These are phyloP conservation scores for Fennellomyces sp. DNA, from an alignment of 371 early-diverging fungal species.

Conservation along the genomic window DNA sequence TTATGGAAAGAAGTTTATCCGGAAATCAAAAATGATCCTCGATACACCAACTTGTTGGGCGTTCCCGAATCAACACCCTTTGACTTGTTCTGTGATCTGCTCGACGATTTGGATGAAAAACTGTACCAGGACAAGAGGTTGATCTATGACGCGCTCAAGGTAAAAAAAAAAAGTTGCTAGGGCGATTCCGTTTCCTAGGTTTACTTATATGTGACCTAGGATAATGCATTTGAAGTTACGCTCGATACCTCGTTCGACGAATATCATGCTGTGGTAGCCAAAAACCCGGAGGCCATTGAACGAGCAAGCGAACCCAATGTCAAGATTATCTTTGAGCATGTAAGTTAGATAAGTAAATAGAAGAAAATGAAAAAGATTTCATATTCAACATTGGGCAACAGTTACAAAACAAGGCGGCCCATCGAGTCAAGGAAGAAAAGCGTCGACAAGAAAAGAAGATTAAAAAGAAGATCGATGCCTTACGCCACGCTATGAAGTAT, in stretches of 20 bases:
- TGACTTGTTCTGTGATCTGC: constrained; percentile 90
- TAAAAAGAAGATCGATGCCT: constrained; percentile 74
- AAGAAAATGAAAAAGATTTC: background rate
- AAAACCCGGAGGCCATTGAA: constrained; percentile 28
- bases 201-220: constrained; percentile 16
- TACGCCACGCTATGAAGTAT: constrained; percentile 72
- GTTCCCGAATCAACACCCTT: constrained; percentile 85
- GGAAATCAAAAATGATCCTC: constrained; percentile 67
- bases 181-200: background rate
- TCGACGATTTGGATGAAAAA: constrained; percentile 81
- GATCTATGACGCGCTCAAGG: constrained; percentile 63
- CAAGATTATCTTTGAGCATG: constrained; percentile 33
- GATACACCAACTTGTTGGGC: constrained; percentile 78
- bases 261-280: constrained; percentile 34
- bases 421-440: constrained; percentile 72
- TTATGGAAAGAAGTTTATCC: constrained; percentile 89
- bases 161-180: constrained; percentile 4
- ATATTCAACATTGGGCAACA: constrained; percentile 1
- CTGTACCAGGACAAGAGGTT: constrained; percentile 72
- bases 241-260: constrained; percentile 57
- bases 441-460: constrained; percentile 70
- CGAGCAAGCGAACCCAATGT: constrained; percentile 35
- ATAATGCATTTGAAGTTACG: constrained; percentile 49
- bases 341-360: constrained; percentile 10
- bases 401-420: constrained; percentile 59